Percentiles rank a stretch among this genome's conserved stretches.
Conservation (phyloP, 2,329 filamentous ascomycete species). For the Aurifilum marmelostoma region DNA sequence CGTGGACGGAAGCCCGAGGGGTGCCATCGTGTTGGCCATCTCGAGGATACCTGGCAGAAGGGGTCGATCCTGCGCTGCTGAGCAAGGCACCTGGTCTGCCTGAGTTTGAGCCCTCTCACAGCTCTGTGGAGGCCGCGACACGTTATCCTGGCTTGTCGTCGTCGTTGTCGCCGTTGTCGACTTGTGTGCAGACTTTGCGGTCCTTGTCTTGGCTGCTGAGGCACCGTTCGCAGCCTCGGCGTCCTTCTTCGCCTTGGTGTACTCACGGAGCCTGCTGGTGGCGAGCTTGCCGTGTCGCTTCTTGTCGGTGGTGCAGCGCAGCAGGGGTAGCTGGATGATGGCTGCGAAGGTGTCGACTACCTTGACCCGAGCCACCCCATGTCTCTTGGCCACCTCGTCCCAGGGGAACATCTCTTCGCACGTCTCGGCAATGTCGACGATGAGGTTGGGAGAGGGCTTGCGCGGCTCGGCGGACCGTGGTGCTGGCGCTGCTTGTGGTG, state of each 20-base stretch:
- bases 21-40: constrained; percentile 27
- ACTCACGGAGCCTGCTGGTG: constrained; percentile 47
- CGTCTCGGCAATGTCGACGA: constrained; percentile 54
- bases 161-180: not conserved
- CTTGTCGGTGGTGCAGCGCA: constrained; percentile 50
- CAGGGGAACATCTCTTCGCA: constrained; percentile 51
- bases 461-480: constrained; percentile 35
- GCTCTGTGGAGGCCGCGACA: not conserved
- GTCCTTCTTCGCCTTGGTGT: constrained; percentile 44
- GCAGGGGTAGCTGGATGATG: constrained; percentile 51
- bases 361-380: constrained; percentile 46
- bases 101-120: not conserved
- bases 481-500: not conserved
- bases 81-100: not conserved
- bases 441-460: constrained; percentile 44
- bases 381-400: constrained; percentile 48
- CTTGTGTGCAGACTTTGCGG: not conserved
- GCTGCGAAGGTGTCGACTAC: constrained; percentile 52
- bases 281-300: constrained; percentile 46
- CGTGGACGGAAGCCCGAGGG: constrained; percentile 23
- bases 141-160: not conserved
- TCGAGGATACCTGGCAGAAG: constrained; percentile 27
- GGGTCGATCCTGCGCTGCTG: not conserved
- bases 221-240: not conserved
- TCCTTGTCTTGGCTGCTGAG: not conserved